Conservation (phyloP, 2,329 filamentous ascomycete genomes). For the Aspergillus phoenicis region DNA sequence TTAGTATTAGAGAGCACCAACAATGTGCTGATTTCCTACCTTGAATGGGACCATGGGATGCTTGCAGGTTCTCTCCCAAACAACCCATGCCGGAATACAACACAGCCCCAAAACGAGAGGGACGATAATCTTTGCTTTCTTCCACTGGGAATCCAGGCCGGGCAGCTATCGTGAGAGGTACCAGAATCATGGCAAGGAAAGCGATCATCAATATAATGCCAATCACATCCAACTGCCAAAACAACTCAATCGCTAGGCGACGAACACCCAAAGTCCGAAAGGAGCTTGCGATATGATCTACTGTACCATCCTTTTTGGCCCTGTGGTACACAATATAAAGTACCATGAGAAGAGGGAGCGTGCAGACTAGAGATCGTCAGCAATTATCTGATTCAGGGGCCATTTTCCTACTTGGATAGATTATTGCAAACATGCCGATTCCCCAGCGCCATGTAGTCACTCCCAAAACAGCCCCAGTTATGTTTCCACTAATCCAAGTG, state of each 20-base stretch:
- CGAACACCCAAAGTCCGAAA: constrained; percentile 46
- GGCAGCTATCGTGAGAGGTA: constrained; percentile 61
- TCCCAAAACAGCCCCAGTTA: constrained; percentile 55
- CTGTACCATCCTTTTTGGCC: constrained; percentile 55
- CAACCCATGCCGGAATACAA: constrained; percentile 53
- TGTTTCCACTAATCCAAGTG: constrained; percentile 64
- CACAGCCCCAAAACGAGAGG: constrained; percentile 56
- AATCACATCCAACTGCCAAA: constrained; percentile 59
- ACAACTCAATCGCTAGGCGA: constrained; percentile 48
- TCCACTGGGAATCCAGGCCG: constrained; percentile 53
- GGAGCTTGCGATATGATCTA: constrained; percentile 41
- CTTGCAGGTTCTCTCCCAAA: constrained; percentile 57
- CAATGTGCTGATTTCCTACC: constrained; percentile 20
- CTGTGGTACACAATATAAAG: constrained; percentile 56
- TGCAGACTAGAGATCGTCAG: constrained; percentile 40
- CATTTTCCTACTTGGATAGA: constrained; percentile 51
- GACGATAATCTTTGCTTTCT: constrained; percentile 53
- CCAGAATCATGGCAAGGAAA: constrained; percentile 56
- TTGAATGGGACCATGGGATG: constrained; percentile 63
- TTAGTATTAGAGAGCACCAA: constrained; percentile 2
- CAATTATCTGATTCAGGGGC: background rate
- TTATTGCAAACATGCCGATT: constrained; percentile 65
- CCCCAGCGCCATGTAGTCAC: constrained; percentile 63
- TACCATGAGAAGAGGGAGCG: constrained; percentile 57
- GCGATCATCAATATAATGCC: constrained; percentile 57